Conservation (phyloP, 805 yeast species). For the Scheffersomyces amazonensis region DNA sequence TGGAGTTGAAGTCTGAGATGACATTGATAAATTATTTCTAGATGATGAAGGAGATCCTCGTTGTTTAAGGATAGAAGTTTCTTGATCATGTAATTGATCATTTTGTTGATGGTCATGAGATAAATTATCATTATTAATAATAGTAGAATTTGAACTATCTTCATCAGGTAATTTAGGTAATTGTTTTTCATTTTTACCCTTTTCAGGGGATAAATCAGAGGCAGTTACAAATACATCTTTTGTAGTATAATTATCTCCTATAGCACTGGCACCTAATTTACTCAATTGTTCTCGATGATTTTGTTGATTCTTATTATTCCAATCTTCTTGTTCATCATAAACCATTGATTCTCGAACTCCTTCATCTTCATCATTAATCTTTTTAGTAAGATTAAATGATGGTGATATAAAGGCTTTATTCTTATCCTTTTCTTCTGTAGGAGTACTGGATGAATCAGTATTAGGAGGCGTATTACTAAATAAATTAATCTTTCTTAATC, state of each 20-base stretch:
- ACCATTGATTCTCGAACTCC: constrained; percentile 10
- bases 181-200: neutral
- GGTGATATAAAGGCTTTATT: constrained; percentile 10
- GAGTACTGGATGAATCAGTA: neutral
- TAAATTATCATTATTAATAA: constrained; percentile 1
- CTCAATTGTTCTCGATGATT: constrained; percentile 13
- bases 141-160: neutral
- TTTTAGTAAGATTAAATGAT: constrained; percentile 12
- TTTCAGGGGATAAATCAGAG: constrained; percentile 13
- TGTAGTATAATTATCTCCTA: constrained; percentile 4
- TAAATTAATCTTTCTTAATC: constrained; percentile 38
- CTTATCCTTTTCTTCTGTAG: neutral
- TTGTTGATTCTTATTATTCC: constrained; percentile 3
- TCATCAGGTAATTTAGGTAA: neutral
- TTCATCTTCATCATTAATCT: neutral
- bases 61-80: neutral
- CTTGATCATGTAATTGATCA: neutral
- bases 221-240: constrained; percentile 25
- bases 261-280: constrained; percentile 15
- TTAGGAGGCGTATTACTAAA: constrained; percentile 16
- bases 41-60: neutral
- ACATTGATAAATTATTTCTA: neutral
- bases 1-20: neutral
- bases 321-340: constrained; percentile 11
- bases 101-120: neutral